These are phyloP conservation scores for Neckera pumila DNA, from an alignment of 225 moss, liverwort and hornwort genomes.

Conservation along the genomic window DNA sequence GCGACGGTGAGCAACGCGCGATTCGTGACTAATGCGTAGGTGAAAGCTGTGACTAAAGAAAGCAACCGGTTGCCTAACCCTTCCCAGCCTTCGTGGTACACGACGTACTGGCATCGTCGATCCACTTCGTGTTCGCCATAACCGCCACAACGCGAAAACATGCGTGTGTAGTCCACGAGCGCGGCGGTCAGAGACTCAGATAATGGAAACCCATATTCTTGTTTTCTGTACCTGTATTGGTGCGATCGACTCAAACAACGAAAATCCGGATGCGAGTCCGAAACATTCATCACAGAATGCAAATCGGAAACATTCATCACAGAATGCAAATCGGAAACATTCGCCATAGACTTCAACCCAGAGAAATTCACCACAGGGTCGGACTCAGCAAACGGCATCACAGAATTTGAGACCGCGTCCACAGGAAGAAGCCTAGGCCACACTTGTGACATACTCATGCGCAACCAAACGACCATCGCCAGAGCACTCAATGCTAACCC, in stretches of 20 bases:
- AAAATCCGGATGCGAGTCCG: background rate
- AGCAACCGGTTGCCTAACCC: slow-evolving; percentile 76
- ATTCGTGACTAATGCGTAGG: slow-evolving; percentile 52
- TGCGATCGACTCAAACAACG: slow-evolving; percentile 46
- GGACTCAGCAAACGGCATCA: background rate
- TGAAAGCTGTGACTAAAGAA: slow-evolving; percentile 57
- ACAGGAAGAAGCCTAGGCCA: background rate
- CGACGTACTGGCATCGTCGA: slow-evolving; percentile 34
- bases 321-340: background rate
- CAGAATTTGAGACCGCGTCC: background rate
- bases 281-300: background rate
- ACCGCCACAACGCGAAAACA: slow-evolving; percentile 31
- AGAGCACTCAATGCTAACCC: slow-evolving; percentile 16
- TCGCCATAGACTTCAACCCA: background rate
- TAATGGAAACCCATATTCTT: slow-evolving; percentile 22
- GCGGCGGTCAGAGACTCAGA: slow-evolving; percentile 20
- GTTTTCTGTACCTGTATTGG: slow-evolving; percentile 41
- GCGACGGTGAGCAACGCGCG: slow-evolving; percentile 45
- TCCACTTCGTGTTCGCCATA: background rate
- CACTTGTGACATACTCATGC: background rate
- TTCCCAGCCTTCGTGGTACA: slow-evolving; percentile 58
- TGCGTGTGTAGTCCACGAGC: slow-evolving; percentile 27
- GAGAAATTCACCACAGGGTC: background rate
- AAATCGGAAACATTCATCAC: background rate
- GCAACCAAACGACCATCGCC: slow-evolving; percentile 1